Evolutionary conservation across 805 yeast species (phyloP).

Genomic region (Candida schatavii): DNA sequence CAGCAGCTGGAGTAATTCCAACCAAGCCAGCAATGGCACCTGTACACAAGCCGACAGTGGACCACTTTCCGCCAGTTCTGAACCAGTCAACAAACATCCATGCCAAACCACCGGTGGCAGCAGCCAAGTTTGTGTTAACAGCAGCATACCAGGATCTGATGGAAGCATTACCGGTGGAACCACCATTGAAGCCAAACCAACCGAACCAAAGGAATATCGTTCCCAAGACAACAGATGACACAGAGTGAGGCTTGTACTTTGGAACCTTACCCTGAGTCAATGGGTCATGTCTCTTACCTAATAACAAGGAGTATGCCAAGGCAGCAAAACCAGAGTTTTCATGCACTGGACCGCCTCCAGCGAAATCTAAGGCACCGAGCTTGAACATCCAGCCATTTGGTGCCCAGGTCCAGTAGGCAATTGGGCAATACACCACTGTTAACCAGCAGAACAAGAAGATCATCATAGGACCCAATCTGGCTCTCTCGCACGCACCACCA

Average conservation of each 20-base stretch:
- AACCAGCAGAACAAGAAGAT: conserved; percentile 90
- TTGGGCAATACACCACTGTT: conserved; percentile 92
- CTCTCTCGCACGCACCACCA: conserved; percentile 98
- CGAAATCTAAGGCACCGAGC: conserved; percentile 89
- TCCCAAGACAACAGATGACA: conserved; percentile 85
- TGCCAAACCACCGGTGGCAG: conserved; percentile 86
- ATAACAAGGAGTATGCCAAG: conserved; percentile 82
- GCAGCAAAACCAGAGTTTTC: conserved; percentile 94
- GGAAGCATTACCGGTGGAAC: conserved; percentile 91
- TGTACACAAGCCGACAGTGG: conserved; percentile 89
- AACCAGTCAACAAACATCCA: conserved; percentile 92
- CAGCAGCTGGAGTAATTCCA: conserved; percentile 96
- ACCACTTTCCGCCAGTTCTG: conserved; percentile 86
- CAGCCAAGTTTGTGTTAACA: conserved; percentile 91
- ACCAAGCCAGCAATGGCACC: conserved; percentile 95
- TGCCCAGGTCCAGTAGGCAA: conserved; percentile 98
- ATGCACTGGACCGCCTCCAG: conserved; percentile 99
- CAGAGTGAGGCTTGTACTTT: conserved; percentile 91
- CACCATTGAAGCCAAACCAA: conserved; percentile 99
- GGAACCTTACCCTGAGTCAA: conserved; percentile 68
- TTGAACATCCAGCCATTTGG: conserved; percentile 82
- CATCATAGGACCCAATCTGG: conserved; percentile 95
- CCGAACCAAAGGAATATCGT: conserved; percentile 97
- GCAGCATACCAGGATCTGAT: conserved; percentile 94
- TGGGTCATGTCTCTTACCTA: conserved; percentile 91